These are phyloP conservation scores for Neurospora africana DNA, from an alignment of 495 filamentous ascomycete species.

Conservation along the genomic window DNA sequence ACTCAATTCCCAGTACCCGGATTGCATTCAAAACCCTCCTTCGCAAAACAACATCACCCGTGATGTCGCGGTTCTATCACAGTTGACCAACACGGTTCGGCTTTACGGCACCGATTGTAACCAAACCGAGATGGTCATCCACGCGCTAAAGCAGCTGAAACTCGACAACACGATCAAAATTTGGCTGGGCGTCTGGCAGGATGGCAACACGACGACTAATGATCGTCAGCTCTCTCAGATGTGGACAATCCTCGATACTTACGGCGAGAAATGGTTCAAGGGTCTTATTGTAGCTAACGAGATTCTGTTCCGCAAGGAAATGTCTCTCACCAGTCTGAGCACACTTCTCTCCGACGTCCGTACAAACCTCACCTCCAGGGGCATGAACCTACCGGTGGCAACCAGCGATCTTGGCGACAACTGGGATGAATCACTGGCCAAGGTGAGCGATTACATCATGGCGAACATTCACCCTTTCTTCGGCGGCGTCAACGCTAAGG, in stretches of 20 bases:
- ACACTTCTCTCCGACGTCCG: conserved; percentile 56
- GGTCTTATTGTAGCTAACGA: conserved; percentile 93
- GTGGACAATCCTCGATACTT: conserved; percentile 64
- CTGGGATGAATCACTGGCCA: conserved; percentile 61
- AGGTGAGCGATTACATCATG: conserved; percentile 77
- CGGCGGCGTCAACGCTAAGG: conserved; percentile 57
- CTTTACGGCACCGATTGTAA: conserved; percentile 98
- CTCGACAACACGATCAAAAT: conserved; percentile 68
- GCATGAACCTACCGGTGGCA: conserved; percentile 64
- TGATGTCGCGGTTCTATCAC: conserved; percentile 83
- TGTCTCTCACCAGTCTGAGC: conserved; percentile 56
- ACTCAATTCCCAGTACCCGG: conserved; percentile 80
- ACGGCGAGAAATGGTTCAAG: conserved; percentile 57
- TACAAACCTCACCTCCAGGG: conserved; percentile 53
- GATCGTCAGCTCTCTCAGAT: conserved; percentile 69
- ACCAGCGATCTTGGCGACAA: conserved; percentile 86
- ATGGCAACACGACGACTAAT: conserved; percentile 74
- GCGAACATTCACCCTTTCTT: conserved; percentile 98
- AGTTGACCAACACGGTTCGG: conserved; percentile 80
- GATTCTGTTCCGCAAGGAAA: conserved; percentile 71
- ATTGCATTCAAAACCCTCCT: conserved; percentile 66
- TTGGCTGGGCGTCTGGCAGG: conserved; percentile 94
- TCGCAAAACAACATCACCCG: conserved; percentile 90
- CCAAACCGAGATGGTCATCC: conserved; percentile 88
- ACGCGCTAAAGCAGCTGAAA: conserved; percentile 64